These are phyloP conservation scores for Boletus coccyginus DNA, from an alignment of 768 basidiomycete species.

Conservation along the genomic window DNA sequence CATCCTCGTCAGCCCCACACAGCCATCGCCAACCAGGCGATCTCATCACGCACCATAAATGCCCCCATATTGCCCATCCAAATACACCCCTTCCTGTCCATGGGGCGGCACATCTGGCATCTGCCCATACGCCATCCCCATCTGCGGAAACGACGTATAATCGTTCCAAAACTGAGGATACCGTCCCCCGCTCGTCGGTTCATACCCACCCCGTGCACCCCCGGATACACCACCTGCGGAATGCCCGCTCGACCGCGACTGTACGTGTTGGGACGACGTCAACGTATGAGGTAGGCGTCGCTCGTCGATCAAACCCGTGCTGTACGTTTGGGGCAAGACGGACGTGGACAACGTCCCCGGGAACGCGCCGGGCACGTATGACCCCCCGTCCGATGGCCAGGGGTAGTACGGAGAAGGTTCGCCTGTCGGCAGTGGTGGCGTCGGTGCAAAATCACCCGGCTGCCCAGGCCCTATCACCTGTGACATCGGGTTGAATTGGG, in stretches of 20 bases:
- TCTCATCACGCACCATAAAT: constrained; percentile 27
- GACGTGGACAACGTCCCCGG: constrained; percentile 61
- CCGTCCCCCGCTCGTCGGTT: constrained; percentile 24
- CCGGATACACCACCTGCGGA: constrained; percentile 3
- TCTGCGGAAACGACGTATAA: constrained; percentile 49
- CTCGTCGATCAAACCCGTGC: constrained; percentile 65
- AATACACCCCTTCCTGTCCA: constrained; percentile 22
- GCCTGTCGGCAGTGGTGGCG: constrained; percentile 4
- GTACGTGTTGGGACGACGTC: constrained; percentile 19
- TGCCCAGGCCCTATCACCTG: constrained; percentile 10
- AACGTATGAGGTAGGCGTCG: constrained; percentile 27
- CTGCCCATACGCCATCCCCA: constrained; percentile 40
- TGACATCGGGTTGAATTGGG: constrained; percentile 13
- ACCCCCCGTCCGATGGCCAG: constrained; percentile 39
- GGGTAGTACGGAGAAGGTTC: constrained; percentile 39
- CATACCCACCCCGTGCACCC: constrained; percentile 20
- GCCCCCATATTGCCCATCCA: constrained; percentile 22
- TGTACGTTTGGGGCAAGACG: constrained; percentile 72
- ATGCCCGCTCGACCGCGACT: constrained; percentile 16
- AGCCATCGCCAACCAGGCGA: neutral
- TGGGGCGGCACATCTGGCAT: constrained; percentile 5
- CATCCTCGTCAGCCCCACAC: neutral
- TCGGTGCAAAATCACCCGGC: constrained; percentile 7
- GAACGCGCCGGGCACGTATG: constrained; percentile 32
- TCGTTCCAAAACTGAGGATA: constrained; percentile 59